Evolutionary conservation across 768 basidiomycete species (phyloP), one percentile per base, ranked within the genome.

Genomic region (Podaxis sp.): DNA sequence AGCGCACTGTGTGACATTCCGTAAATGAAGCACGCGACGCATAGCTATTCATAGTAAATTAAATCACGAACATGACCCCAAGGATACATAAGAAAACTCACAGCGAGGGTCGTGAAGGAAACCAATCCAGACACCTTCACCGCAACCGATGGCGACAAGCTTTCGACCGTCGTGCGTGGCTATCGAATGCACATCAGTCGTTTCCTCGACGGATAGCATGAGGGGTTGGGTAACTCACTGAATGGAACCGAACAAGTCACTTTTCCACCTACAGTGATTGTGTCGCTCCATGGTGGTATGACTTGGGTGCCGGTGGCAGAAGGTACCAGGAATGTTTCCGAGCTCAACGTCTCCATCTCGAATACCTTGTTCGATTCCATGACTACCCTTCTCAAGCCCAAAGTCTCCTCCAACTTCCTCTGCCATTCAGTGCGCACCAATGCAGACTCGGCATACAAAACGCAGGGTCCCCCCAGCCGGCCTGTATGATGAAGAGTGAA

Each of bases 61-160:
- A 38, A 56, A 59, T 19, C 30, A 59, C n/a, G 62, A 24, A 0
- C 30, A 52, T 13, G 13, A 48, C 17, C 12, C 17, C 12, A 39
- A 52, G 22, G n/a, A n/a, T 48, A 26, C 33, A 57, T n/a, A 61
- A 26, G 28, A 19, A 49, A 56, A 59, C 87, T 64, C 73, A 94
- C 93, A 95, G 71, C 84, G 80, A 2, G 95, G 89, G 73, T 96
- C 92, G 66, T 93, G 91, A 44, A 93, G 85, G 76, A 95, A 91
- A 0, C 96, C 96, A 69, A 99, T 97, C 93, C 95, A 99, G 4
- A 99, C 94, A 38, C 97, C 97, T 70, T 97, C 95, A 0, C 91
- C 89, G 73, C 95, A 97, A 7, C 96, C 97, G 68, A 98, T 88
- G 0, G 96, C 94, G 44, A 98, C 91, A 13, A 99, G 81, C 12